Evolutionary conservation across 2,329 filamentous ascomycete species (phyloP).

Genomic region (Fusarium kyushuense): DNA sequence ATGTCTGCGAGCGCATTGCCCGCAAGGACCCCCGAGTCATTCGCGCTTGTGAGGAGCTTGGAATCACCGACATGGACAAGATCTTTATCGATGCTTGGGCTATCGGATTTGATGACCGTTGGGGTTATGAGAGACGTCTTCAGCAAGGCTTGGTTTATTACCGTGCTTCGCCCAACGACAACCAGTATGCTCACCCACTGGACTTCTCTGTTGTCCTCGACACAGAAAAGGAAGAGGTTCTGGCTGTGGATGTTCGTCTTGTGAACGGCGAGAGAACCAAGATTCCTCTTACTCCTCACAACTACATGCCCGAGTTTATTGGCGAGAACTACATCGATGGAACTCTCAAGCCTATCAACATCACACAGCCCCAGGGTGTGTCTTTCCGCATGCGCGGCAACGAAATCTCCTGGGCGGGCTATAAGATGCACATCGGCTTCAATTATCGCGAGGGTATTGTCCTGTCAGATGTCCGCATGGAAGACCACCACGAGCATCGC

Average conservation of each 20-base stretch:
- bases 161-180: slow-evolving; percentile 76
- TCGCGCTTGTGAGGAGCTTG: slow-evolving; percentile 79
- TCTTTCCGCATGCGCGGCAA: slow-evolving; percentile 62
- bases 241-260: slow-evolving; percentile 58
- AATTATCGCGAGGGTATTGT: slow-evolving; percentile 78
- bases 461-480: slow-evolving; percentile 76
- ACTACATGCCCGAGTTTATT: slow-evolving; percentile 55
- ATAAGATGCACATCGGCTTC: slow-evolving; percentile 78
- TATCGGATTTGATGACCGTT: slow-evolving; percentile 84
- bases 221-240: slow-evolving; percentile 62
- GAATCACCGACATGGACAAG: slow-evolving; percentile 85
- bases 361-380: slow-evolving; percentile 57
- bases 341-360: slow-evolving; percentile 54
- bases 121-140: slow-evolving; percentile 76
- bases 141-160: slow-evolving; percentile 89
- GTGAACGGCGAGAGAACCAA: slow-evolving; percentile 63
- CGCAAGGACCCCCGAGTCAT: slow-evolving; percentile 79
- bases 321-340: slow-evolving; percentile 52
- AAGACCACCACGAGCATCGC: slow-evolving; percentile 58
- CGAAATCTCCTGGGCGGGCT: slow-evolving; percentile 71
- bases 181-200: slow-evolving; percentile 69
- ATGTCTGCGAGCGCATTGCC: slow-evolving; percentile 76
- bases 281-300: slow-evolving; percentile 54
- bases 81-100: slow-evolving; percentile 89
- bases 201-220: slow-evolving; percentile 60